These are phyloP conservation scores for Graphilbum sp. DNA, from an alignment of 2,329 filamentous ascomycete species.

Conservation along the genomic window DNA sequence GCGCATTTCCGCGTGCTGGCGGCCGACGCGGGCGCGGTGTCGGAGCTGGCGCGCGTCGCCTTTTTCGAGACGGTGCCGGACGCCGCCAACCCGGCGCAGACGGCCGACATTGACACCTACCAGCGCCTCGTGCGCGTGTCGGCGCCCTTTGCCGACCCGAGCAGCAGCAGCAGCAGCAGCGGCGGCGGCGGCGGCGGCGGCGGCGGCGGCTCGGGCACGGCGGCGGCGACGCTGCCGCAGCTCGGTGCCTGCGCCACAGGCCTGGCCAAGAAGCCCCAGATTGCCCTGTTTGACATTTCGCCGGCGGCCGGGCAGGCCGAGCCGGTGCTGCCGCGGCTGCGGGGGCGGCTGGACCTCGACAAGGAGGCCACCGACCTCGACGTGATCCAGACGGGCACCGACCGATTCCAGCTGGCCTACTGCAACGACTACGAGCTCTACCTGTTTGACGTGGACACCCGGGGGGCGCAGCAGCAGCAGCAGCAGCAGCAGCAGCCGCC, in stretches of 20 bases:
- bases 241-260: constrained; percentile 69
- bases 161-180: constrained; percentile 19
- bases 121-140: constrained; percentile 39
- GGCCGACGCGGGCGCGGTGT: constrained; percentile 31
- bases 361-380: constrained; percentile 55
- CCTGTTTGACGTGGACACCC: constrained; percentile 39
- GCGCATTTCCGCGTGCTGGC: constrained; percentile 65
- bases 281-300: constrained; percentile 62
- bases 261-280: constrained; percentile 56
- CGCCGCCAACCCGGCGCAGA: constrained; percentile 11
- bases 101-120: constrained; percentile 32
- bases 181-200: too few species aligned
- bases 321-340: constrained; percentile 21
- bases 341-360: constrained; percentile 31
- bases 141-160: constrained; percentile 25
- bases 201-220: too few species aligned
- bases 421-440: constrained; percentile 64
- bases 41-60: constrained; percentile 33
- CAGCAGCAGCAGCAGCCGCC: constrained; percentile 19
- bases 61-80: constrained; percentile 29
- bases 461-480: constrained; percentile 11
- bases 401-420: constrained; percentile 58
- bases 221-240: constrained; percentile 23
- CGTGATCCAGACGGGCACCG: constrained; percentile 43
- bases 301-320: constrained; percentile 16